A percentile compares a stretch with the other conserved stretches of the same genome.
phyloP scores from a whole-genome alignment of 208 protist genomes.

The Perkinsela sp. region DNA sequence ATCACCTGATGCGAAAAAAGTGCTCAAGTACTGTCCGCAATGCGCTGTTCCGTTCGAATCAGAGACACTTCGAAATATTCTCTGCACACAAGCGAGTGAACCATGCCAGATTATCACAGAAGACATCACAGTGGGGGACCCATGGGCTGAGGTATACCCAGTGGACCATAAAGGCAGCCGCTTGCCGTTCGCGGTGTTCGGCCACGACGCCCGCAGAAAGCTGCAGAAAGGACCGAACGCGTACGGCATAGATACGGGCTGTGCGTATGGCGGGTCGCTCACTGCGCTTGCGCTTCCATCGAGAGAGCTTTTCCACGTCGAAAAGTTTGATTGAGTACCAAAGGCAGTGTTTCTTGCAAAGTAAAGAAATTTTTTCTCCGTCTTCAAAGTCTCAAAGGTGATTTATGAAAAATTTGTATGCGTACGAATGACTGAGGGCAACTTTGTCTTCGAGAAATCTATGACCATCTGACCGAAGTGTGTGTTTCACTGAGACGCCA shows the following conservation, averaged over 20 bases:
- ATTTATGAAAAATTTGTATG: too few relatives aligned
- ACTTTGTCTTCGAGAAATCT: too few relatives aligned
- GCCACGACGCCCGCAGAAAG: slow-evolving; percentile 42
- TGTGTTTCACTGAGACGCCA: too few relatives aligned
- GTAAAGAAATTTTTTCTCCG: too few relatives aligned
- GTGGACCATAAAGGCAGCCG: neutral
- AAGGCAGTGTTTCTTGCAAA: too few relatives aligned
- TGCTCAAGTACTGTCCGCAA: neutral
- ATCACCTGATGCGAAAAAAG: neutral
- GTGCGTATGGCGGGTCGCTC: slow-evolving; percentile 42
- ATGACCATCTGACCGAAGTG: too few relatives aligned
- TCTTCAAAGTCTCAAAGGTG: too few relatives aligned
- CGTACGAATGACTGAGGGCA: too few relatives aligned
- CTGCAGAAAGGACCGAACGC: slow-evolving; percentile 35
- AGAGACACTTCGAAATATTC: neutral
- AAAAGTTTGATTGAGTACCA: neutral
- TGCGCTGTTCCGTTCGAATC: neutral
- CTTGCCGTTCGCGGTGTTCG: slow-evolving; percentile 11
- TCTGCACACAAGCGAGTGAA: neutral
- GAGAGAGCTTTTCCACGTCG: slow-evolving; percentile 24
- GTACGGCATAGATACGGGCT: slow-evolving; percentile 57
- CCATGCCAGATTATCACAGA: neutral
- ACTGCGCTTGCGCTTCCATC: slow-evolving; percentile 33
- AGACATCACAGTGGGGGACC: neutral
- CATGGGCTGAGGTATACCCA: neutral